Base-by-base conservation (phyloP, 1,284 basidiomycete genomes). In the Irpex sp. region DNA sequence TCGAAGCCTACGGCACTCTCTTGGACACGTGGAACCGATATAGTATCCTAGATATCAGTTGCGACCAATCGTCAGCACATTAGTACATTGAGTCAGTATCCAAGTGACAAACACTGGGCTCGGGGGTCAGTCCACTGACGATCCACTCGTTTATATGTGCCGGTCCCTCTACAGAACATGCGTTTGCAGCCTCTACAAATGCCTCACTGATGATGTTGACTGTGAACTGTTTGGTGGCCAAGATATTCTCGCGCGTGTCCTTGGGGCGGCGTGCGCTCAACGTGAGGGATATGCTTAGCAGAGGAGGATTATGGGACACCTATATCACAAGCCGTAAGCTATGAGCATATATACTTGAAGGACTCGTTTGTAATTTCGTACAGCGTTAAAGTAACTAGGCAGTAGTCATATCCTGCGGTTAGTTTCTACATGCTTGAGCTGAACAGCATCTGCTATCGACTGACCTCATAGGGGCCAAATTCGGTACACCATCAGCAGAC, bases 201-300 rank as follows among this genome's bases (percentile, higher is more conserved):
- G 86, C 77, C 72, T 93, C 90, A 65, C 87, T 89, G 69, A 94
- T 87, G 65, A 94, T 87, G 69, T 86, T 90, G 53, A 90, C 85
- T 5, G 86, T 87, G 72, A 94, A 94, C 70, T 89, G 81, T 67
- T 86, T 87, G 4, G 85, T 88, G 0, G 77, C 74, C 55, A 84
- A 76, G 67, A 93, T 88, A 69, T 93, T 93, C 62, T 80, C 78
- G 57, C 84, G 79, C 1, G 87, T 89, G 71, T 94, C 89, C 75
- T 89, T 88, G 7, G 65, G 67, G 33, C 55, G 49, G 21, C 61
- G 39, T 17, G 59, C 55, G 47, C 65, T 60, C 5, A 66, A 33
- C 35, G 61, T 58, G 21, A 66, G 62, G 2, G 67, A 66, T 7
- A 68, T 59, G 21, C 33, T 63, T 31, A 68, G 58, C 1, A 67